These are phyloP conservation scores for Monilinia vaccinii-corymbosi DNA, from an alignment of 2,329 filamentous ascomycete genomes.

Conservation along the genomic window DNA sequence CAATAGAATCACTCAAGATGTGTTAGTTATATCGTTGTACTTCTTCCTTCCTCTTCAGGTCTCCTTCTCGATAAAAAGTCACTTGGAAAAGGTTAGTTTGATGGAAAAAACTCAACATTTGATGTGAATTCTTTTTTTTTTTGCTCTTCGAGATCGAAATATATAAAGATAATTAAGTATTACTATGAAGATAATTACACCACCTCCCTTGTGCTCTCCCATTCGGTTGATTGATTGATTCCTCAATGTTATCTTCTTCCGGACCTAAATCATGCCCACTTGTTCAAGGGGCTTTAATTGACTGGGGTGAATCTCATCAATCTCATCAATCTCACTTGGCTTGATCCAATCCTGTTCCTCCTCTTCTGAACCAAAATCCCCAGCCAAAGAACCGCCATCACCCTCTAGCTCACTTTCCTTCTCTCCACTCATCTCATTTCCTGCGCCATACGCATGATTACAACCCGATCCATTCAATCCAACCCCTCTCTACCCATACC, in stretches of 20 bases:
- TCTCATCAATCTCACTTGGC: not conserved
- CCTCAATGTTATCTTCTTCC: not conserved
- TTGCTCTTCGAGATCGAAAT: not conserved
- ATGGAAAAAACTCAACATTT: too few species aligned
- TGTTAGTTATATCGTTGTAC: too few species aligned
- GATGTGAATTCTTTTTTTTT: not conserved
- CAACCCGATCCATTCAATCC: not conserved
- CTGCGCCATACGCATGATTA: not conserved
- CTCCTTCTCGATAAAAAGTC: too few species aligned
- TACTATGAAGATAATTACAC: not conserved
- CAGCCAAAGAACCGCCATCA: not conserved
- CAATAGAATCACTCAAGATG: too few species aligned
- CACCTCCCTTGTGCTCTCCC: too few species aligned
- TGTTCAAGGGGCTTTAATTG: not conserved
- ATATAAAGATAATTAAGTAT: too few species aligned
- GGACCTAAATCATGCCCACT: not conserved
- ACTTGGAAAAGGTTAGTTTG: too few species aligned
- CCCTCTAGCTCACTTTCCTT: not conserved
- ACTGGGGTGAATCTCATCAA: not conserved
- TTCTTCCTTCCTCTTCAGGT: too few species aligned
- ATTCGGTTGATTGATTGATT: not conserved
- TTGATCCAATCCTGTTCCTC: not conserved
- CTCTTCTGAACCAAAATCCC: not conserved
- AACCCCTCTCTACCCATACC: not conserved
- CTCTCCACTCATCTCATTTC: not conserved